Conservation (phyloP, 768 basidiomycete genomes). For the Podaxis sp. region DNA sequence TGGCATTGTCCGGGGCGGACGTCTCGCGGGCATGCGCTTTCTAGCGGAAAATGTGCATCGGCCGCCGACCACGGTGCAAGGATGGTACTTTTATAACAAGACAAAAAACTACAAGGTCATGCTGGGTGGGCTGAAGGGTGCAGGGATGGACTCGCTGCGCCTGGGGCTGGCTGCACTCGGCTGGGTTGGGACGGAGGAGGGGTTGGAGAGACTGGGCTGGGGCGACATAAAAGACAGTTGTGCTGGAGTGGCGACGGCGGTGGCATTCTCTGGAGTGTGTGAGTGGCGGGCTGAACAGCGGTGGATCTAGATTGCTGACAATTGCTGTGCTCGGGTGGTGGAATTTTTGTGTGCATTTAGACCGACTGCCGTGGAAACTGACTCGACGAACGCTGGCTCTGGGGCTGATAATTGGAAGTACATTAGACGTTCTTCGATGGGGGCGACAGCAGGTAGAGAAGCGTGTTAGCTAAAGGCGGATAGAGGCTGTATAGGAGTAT, state of each 20-base stretch:
- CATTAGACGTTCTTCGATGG: slow-evolving; percentile 47
- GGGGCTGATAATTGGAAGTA: slow-evolving; percentile 56
- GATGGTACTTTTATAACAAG: slow-evolving; percentile 97
- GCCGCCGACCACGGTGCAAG: slow-evolving; percentile 78
- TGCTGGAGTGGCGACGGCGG: slow-evolving; percentile 64
- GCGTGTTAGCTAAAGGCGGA: slow-evolving; percentile 15
- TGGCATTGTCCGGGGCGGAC: slow-evolving; percentile 72
- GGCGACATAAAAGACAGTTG: slow-evolving; percentile 46
- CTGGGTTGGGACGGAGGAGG: slow-evolving; percentile 46
- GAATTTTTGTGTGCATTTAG: slow-evolving; percentile 31
- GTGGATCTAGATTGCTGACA: not conserved
- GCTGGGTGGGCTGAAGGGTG: slow-evolving; percentile 68
- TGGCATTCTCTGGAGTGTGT: slow-evolving; percentile 54
- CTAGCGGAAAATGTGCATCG: slow-evolving; percentile 93
- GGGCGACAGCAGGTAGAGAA: slow-evolving; percentile 26
- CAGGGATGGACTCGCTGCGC: slow-evolving; percentile 51
- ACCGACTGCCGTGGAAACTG: slow-evolving; percentile 54
- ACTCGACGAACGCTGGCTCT: slow-evolving; percentile 46
- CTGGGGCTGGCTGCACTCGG: slow-evolving; percentile 39
- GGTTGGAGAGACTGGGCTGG: slow-evolving; percentile 34
- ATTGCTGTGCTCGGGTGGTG: not conserved
- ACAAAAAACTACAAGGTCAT: slow-evolving; percentile 91
- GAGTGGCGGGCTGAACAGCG: slow-evolving; percentile 24
- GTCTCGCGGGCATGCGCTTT: slow-evolving; percentile 71
- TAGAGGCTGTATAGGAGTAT: not conserved